Base-by-base conservation (phyloP, 2,329 filamentous ascomycete genomes). In the Phyllosticta citrichinensis region DNA sequence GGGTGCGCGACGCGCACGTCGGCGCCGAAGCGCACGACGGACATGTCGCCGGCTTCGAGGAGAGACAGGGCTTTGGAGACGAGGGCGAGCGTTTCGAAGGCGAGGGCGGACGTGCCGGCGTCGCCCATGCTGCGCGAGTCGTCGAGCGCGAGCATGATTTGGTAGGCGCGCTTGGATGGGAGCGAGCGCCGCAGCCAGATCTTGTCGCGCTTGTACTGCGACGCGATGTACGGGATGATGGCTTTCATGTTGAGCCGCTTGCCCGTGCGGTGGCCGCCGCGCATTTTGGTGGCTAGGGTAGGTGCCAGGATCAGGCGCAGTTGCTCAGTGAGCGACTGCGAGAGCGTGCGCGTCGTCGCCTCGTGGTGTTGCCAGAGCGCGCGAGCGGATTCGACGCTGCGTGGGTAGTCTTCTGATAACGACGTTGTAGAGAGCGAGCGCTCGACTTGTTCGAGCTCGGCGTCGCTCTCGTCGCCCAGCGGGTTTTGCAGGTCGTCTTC, bases 231-330 rank as follows among this genome's bases (percentile, higher is more conserved):
- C 0, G 95, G 94, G 69, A 99, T 99, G 76, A 99, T 99, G 67
- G 93, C 91, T 76, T 97, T 97, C 79, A 99, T 96, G 76, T 97
- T 99, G 68, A 99, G 89, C 0, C 94, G 88, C 74, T 99, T 99
- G 64, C 94, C 94, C 0, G 94, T 99, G 66, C 94, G 89, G 82
- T 96, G 97, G 66, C 96, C 91, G 52, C 94, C 94, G 1, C 93
- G 92, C 64, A 99, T 88, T 71, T 97, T 99, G 47, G 94, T 97
- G 1, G 93, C 92, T 58, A 96, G 87, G 0, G 93, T 97, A 0
- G 95, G 94, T 0, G 90, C 90, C 50, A 99, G 86, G 68, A 99
- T 97, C 14, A 99, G 85, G 25, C 94, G 91, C 19, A 99, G 86
- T 70, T 97, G 94, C 65, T 96, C 94, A 1, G 93, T 96, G 14